Percentiles rank a stretch among this genome's conserved stretches.
Evolutionary conservation across 495 filamentous ascomycete species (phyloP).

Genomic region (Astrothelium subdiscretum): DNA sequence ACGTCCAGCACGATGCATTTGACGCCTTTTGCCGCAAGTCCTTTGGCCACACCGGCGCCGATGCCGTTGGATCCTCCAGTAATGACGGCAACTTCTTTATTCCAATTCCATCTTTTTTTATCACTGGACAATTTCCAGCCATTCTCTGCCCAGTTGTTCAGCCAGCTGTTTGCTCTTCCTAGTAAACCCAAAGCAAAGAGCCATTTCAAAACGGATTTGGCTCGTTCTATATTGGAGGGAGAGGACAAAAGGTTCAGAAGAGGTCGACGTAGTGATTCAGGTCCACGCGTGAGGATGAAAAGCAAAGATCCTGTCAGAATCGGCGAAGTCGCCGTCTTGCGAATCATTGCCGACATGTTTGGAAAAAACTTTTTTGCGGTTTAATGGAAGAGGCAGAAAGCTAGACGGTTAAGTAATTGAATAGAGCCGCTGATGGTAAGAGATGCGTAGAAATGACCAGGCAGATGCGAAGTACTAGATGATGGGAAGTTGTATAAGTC

Average conservation of each 20-base stretch:
- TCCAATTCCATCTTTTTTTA: constrained; percentile 30
- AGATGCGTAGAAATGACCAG: too few species aligned
- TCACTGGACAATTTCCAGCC: constrained; percentile 31
- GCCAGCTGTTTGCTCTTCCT: constrained; percentile 30
- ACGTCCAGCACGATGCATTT: constrained; percentile 44
- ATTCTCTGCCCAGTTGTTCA: constrained; percentile 37
- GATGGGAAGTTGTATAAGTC: too few species aligned
- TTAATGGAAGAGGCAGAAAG: neutral
- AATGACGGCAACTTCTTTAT: constrained; percentile 43
- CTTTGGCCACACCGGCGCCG: constrained; percentile 38
- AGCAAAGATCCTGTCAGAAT: constrained; percentile 13
- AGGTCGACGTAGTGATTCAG: constrained; percentile 6
- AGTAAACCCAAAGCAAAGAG: constrained; percentile 30
- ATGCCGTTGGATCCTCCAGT: constrained; percentile 50
- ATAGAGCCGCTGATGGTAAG: too few species aligned
- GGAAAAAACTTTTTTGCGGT: neutral
- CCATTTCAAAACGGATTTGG: constrained; percentile 11
- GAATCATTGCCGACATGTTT: neutral
- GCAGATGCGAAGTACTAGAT: too few species aligned
- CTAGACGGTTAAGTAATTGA: neutral
- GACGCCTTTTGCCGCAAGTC: constrained; percentile 36
- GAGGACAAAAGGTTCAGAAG: constrained; percentile 9
- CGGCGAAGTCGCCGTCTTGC: constrained; percentile 1
- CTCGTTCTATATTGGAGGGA: neutral
- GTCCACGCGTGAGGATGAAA: constrained; percentile 10